Evolutionary conservation across 192 early-diverging fungal genomes (phyloP), one percentile per base, ranked within the genome.

Genomic region (Coemansia biformis): DNA sequence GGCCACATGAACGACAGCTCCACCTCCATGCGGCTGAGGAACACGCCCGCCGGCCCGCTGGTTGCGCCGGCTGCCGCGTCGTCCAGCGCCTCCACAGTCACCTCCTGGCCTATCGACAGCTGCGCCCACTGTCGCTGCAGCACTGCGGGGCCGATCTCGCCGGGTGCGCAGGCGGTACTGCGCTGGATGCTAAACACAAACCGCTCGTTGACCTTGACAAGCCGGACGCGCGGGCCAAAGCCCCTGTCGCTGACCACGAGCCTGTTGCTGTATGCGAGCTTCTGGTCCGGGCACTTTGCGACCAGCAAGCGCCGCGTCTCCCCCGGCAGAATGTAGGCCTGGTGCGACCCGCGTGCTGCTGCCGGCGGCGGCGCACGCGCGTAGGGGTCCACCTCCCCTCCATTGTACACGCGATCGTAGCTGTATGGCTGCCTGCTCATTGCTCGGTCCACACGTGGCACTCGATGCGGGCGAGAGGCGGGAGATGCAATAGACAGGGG

Each of bases 131-230:
- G 51, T 4, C 73, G 59, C 62, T 65, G 63, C 28, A 70, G 46
- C 11, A 51, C 47, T 5, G 63, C 48, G 18, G 73, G 70, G 4
- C 73, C 75, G 19, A 67, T 52, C 32, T 63, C 43, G 44, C 68
- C 56, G 0, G 51, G 31, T 18, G 10, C 28, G 23, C 57, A 59
- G 14, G 46, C 59, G 1, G 45, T 34, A 48, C 49, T 66, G 13
- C 36, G 58, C 40, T 39, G 26, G 43, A 93, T 74, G 18, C 87
- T 87, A 54, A 98, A 94, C 7, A 88, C 83, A 63, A 76, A 91
- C 46, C 79, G 67, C 32, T 84, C 81, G 48, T 94, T 84, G 43
- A 96, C 73, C 15, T 83, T 50, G 19, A 93, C 77, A 59, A 92
- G 91, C 33, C 76, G 79, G 17, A 78, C 75, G 17, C 59, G 58